Evolutionary conservation across 2,329 filamentous ascomycete genomes (phyloP).

Genomic region (Leptoxyphium fumago): DNA sequence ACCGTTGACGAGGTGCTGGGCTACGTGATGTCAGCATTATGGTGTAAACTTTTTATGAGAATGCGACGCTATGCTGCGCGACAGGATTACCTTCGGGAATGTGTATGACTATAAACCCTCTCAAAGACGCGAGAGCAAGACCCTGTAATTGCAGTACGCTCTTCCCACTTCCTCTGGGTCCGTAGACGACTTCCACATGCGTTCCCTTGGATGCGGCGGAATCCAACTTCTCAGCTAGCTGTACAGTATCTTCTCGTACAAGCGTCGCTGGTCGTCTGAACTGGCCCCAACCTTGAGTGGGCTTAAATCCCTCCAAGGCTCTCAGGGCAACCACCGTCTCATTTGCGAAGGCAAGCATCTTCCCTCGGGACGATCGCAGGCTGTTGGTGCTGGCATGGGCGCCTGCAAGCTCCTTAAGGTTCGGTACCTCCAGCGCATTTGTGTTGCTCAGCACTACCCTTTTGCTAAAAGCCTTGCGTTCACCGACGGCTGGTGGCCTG

Average conservation of each 20-base stretch:
- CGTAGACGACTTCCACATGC: constrained; percentile 53
- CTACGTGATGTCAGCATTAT: constrained; percentile 30
- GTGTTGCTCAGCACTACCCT: constrained; percentile 85
- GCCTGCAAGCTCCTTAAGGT: constrained; percentile 45
- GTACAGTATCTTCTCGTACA: constrained; percentile 62
- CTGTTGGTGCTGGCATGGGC: constrained; percentile 30
- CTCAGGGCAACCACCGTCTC: constrained; percentile 64
- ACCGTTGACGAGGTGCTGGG: constrained; percentile 65
- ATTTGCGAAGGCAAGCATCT: constrained; percentile 55
- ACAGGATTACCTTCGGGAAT: constrained; percentile 63
- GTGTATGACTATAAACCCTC: constrained; percentile 77
- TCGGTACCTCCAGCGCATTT: constrained; percentile 68
- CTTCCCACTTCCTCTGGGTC: constrained; percentile 66
- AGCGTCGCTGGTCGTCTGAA: constrained; percentile 72
- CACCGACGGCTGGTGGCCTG: constrained; percentile 41
- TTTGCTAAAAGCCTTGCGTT: constrained; percentile 77
- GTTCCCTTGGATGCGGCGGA: constrained; percentile 34
- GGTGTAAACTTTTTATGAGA: constrained; percentile 6
- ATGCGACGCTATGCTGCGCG: not conserved
- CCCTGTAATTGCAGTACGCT: constrained; percentile 74
- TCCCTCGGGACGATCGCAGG: constrained; percentile 29
- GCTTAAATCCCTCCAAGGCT: constrained; percentile 79
- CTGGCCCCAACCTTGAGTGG: constrained; percentile 72
- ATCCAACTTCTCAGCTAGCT: constrained; percentile 41
- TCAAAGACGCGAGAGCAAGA: constrained; percentile 64